Base-by-base conservation (phyloP, 768 basidiomycete species). In the Tremella yokohamensis region DNA sequence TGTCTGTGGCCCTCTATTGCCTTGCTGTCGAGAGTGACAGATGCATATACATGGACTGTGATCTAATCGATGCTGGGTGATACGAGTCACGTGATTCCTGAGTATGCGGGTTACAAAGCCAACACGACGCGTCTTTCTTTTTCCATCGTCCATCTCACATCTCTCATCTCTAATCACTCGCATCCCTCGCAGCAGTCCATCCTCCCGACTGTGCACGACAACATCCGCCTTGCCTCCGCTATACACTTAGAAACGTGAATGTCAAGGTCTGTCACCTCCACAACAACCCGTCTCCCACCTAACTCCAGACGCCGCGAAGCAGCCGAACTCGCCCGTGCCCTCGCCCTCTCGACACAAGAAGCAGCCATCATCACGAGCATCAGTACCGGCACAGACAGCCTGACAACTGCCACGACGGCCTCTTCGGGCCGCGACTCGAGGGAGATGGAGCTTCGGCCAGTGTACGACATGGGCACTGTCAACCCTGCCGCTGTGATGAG, bases 221-320 rank as follows among this genome's bases (percentile, higher is more conserved):
- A 34, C 6, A 6, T 11, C 11, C 29, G 11, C 29, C 11, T 11
- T 6, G 29, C 29, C 4, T 34, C 29, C 29, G 6, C 11, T 11
- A 34, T 4, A 34, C 6, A 34, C 29, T 11, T 11, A 34, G 4
- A 34, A 7, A 12, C 24, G 37, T 39, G 51, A 12, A 52, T 37
- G 51, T 37, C 26, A 18, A 45, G 42, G 42, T 45, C 7, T 6
- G 42, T 45, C 42, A 45, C 22, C n/a, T 45, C 15, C 15, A 4
- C 42, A 15, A 6, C n/a, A n/a, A n/a, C 42, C n/a, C 6, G 8
- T 45, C 4, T 4, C 7, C 42, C n/a, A 15, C 42, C 15, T 4
- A 45, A 6, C 6, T 4, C 42, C 55, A 72, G 70, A 64, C 65
- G 70, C 29, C 49, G 70, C 22, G 70, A 72, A 69, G 70, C 70